phyloP scores from a whole-genome alignment of 2,329 filamentous ascomycete species.

The Albifimbria verrucaria region DNA sequence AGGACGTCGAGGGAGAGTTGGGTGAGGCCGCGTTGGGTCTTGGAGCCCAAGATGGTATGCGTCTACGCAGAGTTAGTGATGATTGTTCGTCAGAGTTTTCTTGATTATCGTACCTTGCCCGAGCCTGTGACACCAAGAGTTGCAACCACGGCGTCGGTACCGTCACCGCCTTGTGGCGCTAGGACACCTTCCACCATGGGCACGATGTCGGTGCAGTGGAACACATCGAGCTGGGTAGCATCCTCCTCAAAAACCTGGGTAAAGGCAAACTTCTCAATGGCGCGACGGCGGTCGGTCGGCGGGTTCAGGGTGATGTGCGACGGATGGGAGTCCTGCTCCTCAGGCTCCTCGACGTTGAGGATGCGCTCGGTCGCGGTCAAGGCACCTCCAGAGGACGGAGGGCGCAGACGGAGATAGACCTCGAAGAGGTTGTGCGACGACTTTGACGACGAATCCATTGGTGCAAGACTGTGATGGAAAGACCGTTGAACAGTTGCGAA shows the following conservation, averaged over 20 bases:
- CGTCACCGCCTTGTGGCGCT: conserved; percentile 67
- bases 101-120: conserved; percentile 67
- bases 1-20: conserved; percentile 89
- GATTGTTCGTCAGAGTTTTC: not conserved
- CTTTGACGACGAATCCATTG: not conserved
- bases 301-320: conserved; percentile 77
- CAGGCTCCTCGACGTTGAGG: conserved; percentile 68
- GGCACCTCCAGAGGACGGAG: conserved; percentile 47
- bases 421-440: conserved; percentile 67
- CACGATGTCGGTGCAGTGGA: conserved; percentile 73
- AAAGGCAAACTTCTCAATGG: conserved; percentile 91
- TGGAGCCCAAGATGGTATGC: conserved; percentile 91
- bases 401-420: conserved; percentile 82
- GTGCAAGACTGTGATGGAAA: too few species aligned
- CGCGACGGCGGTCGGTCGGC: conserved; percentile 79
- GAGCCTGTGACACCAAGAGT: conserved; percentile 93
- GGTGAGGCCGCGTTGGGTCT: conserved; percentile 80
- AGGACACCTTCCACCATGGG: conserved; percentile 79
- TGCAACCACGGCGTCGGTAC: conserved; percentile 84
- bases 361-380: conserved; percentile 58
- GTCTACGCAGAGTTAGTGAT: conserved; percentile 57
- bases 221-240: conserved; percentile 80
- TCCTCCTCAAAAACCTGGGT: conserved; percentile 90
- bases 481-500: too few species aligned
- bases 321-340: conserved; percentile 36